Evolutionary conservation across 345 rosid genomes (phyloP).

Genomic region (Erucastrum elatum): DNA sequence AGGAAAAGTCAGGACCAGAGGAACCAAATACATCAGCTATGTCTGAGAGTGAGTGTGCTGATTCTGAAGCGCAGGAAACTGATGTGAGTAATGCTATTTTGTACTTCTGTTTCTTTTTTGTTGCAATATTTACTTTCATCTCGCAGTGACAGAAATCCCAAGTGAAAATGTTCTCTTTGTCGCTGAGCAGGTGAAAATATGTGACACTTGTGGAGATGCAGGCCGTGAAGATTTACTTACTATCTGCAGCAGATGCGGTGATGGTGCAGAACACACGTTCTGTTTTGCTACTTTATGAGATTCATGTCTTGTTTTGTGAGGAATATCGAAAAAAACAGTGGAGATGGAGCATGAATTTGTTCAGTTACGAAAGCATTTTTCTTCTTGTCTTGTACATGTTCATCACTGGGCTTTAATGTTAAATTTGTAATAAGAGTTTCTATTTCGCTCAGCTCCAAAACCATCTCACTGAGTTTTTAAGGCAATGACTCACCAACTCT

Average conservation of each 20-base stretch:
- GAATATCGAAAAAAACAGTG: too few species aligned
- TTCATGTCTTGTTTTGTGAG: too few species aligned
- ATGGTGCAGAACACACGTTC: conserved; percentile 98
- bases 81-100: conserved; percentile 63
- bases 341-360: too few species aligned
- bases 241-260: conserved; percentile 84
- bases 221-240: conserved; percentile 98
- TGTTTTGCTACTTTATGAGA: too few species aligned
- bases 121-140: not conserved
- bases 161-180: conserved; percentile 25
- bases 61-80: conserved; percentile 69
- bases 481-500: too few species aligned
- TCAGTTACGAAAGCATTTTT: too few species aligned
- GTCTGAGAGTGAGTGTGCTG: conserved; percentile 62
- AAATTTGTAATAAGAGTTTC: too few species aligned
- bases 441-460: too few species aligned
- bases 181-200: conserved; percentile 84
- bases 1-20: conserved; percentile 42
- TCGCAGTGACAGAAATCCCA: not conserved
- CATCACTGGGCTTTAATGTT: too few species aligned
- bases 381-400: too few species aligned
- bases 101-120: not conserved
- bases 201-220: conserved; percentile 99
- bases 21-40: conserved; percentile 31
- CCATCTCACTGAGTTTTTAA: too few species aligned